Conservation (phyloP, 306 rosid species). For the Quercus rubra region DNA sequence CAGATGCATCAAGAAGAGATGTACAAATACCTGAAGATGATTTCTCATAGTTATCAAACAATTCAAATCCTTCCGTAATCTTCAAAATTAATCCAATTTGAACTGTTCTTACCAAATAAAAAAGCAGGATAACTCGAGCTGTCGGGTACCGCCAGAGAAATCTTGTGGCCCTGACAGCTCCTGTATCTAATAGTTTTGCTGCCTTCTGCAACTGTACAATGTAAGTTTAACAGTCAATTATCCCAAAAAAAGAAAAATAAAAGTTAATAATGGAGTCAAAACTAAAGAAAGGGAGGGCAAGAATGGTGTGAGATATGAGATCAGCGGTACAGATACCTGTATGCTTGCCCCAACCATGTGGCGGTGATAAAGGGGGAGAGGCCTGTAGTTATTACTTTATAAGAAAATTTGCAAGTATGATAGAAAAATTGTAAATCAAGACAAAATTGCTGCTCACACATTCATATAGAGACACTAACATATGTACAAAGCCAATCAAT, state of each 20-base stretch:
- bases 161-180: slow-evolving; percentile 96
- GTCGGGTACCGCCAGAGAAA: slow-evolving; percentile 97
- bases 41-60: slow-evolving; percentile 32
- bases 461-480: background rate
- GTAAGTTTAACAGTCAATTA: slow-evolving; percentile 14
- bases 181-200: slow-evolving; percentile 82
- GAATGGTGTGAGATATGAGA: slow-evolving; percentile 12
- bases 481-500: background rate
- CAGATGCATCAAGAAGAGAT: slow-evolving; percentile 94
- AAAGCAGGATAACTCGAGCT: slow-evolving; percentile 74
- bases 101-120: slow-evolving; percentile 68
- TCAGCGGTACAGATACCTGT: slow-evolving; percentile 62
- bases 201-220: slow-evolving; percentile 81
- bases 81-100: background rate
- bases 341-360: slow-evolving; percentile 81
- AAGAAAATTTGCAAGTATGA: slow-evolving; percentile 20
- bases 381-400: slow-evolving; percentile 48
- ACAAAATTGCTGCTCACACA: background rate
- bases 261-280: background rate
- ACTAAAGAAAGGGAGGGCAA: slow-evolving; percentile 9
- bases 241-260: no score
- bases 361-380: slow-evolving; percentile 92
- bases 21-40: slow-evolving; percentile 82
- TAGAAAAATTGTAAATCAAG: slow-evolving; percentile 10
- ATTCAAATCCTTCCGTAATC: slow-evolving; percentile 8